These are phyloP conservation scores for Aegilops umbellulata DNA, from an alignment of 176 grass and related monocot species.

Conservation along the genomic window DNA sequence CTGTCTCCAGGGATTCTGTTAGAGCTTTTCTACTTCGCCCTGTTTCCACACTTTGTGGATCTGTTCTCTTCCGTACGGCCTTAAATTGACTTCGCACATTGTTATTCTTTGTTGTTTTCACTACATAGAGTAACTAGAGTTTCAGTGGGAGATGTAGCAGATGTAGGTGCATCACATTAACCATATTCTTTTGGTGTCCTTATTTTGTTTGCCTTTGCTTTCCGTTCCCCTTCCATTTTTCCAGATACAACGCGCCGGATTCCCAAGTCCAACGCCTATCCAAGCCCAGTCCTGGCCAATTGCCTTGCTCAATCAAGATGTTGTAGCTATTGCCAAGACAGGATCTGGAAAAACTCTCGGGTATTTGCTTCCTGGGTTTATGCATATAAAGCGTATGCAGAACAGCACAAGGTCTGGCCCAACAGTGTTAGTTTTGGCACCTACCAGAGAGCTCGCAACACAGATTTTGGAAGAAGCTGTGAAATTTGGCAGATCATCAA, in stretches of 20 bases:
- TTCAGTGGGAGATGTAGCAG: not conserved
- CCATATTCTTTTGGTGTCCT: not conserved
- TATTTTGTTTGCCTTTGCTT: conserved; percentile 27
- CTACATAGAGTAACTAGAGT: not conserved
- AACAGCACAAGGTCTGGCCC: conserved; percentile 79
- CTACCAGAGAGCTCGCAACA: conserved; percentile 94
- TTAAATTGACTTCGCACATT: conserved; percentile 40
- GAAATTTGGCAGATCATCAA: conserved; percentile 87
- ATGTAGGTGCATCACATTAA: conserved; percentile 14
- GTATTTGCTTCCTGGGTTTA: conserved; percentile 95
- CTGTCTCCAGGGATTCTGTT: conserved; percentile 47
- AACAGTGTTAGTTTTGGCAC: conserved; percentile 86
- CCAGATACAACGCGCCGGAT: conserved; percentile 81
- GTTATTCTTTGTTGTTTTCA: conserved; percentile 38
- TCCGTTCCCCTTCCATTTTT: conserved; percentile 17
- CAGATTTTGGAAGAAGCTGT: conserved; percentile 92
- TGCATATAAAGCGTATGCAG: conserved; percentile 74
- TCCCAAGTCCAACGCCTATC: conserved; percentile 85
- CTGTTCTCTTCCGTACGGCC: conserved; percentile 35
- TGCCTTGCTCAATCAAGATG: conserved; percentile 84
- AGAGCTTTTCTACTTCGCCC: conserved; percentile 58
- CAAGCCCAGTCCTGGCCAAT: conserved; percentile 99
- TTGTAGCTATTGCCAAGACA: conserved; percentile 97
- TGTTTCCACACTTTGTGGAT: conserved; percentile 17
- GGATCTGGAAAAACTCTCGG: conserved; percentile 97